Conservation (phyloP, 176 grass and related monocot genomes). For the Tillandsia fasciculata region DNA sequence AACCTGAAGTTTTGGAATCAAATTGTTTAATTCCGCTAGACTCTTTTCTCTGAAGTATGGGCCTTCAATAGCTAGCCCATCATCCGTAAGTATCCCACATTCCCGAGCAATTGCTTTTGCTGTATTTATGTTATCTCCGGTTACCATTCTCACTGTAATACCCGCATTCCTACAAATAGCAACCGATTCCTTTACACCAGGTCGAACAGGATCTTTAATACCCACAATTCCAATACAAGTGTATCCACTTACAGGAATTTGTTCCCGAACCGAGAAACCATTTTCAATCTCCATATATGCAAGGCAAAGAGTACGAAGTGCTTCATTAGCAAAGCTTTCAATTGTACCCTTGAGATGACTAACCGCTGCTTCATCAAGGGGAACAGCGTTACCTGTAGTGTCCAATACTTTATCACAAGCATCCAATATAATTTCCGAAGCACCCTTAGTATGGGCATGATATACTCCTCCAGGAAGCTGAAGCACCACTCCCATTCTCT, state of each 20-base stretch:
- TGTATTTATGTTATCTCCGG: slow-evolving; percentile 96
- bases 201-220: slow-evolving; percentile 85
- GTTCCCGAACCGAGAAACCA: slow-evolving; percentile 48
- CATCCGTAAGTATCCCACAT: slow-evolving; percentile 88
- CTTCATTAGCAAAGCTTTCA: slow-evolving; percentile 76
- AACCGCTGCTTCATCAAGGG: slow-evolving; percentile 44
- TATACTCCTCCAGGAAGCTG: slow-evolving; percentile 49
- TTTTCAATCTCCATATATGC: slow-evolving; percentile 62
- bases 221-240: slow-evolving; percentile 93
- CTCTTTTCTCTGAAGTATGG: slow-evolving; percentile 70
- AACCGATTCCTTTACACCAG: slow-evolving; percentile 89
- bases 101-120: slow-evolving; percentile 93
- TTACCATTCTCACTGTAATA: slow-evolving; percentile 94
- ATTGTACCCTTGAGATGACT: slow-evolving; percentile 55
- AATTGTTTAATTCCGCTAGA: slow-evolving; percentile 44
- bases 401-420: slow-evolving; percentile 66
- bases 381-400: slow-evolving; percentile 43
- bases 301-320: slow-evolving; percentile 83
- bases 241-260: slow-evolving; percentile 59
- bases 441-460: slow-evolving; percentile 76
- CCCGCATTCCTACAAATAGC: slow-evolving; percentile 83
- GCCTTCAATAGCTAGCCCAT: slow-evolving; percentile 82
- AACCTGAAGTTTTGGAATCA: slow-evolving; percentile 92
- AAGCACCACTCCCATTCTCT: slow-evolving; percentile 92
- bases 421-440: slow-evolving; percentile 89